Conservation (phyloP, 78 protist genomes). For the Fonticula alba region DNA sequence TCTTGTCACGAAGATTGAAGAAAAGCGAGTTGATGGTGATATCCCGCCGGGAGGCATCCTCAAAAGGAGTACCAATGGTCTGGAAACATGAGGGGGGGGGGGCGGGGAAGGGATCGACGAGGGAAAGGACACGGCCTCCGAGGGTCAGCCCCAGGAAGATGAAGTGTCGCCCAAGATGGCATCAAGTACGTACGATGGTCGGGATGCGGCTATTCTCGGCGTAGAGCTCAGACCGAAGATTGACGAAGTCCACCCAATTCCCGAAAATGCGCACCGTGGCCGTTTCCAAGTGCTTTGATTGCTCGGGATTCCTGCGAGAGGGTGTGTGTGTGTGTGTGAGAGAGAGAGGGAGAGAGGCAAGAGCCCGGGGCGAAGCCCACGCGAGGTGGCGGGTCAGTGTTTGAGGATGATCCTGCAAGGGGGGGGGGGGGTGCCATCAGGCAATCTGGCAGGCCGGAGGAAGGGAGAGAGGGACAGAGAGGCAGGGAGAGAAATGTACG, state of each 20-base stretch:
- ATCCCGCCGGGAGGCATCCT: slow-evolving; percentile 83
- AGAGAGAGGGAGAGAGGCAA: too few relatives aligned
- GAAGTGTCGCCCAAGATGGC: too few relatives aligned
- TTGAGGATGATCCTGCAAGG: too few relatives aligned
- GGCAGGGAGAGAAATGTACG: too few relatives aligned
- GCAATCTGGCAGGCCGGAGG: too few relatives aligned
- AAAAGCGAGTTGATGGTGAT: slow-evolving; percentile 86
- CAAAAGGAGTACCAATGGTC: slow-evolving; percentile 65
- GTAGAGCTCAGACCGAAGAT: slow-evolving; percentile 78
- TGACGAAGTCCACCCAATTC: slow-evolving; percentile 66
- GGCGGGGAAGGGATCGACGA: not conserved
- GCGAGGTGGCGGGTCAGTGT: too few relatives aligned
- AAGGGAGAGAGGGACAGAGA: too few relatives aligned
- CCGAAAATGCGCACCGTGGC: slow-evolving; percentile 49
- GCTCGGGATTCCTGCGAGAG: slow-evolving; percentile 71
- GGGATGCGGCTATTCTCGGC: slow-evolving; percentile 43
- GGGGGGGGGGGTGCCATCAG: too few relatives aligned
- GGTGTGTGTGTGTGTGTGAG: too few relatives aligned
- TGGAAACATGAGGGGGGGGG: too few relatives aligned
- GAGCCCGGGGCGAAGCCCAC: too few relatives aligned
- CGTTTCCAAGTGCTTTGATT: slow-evolving; percentile 83
- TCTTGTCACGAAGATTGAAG: slow-evolving; percentile 53
- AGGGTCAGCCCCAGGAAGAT: not conserved
- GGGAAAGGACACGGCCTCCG: not conserved
- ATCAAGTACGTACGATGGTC: slow-evolving; percentile 18